These are phyloP conservation scores for Lactarius hengduanensis DNA, from an alignment of 768 basidiomycete species.

Conservation along the genomic window DNA sequence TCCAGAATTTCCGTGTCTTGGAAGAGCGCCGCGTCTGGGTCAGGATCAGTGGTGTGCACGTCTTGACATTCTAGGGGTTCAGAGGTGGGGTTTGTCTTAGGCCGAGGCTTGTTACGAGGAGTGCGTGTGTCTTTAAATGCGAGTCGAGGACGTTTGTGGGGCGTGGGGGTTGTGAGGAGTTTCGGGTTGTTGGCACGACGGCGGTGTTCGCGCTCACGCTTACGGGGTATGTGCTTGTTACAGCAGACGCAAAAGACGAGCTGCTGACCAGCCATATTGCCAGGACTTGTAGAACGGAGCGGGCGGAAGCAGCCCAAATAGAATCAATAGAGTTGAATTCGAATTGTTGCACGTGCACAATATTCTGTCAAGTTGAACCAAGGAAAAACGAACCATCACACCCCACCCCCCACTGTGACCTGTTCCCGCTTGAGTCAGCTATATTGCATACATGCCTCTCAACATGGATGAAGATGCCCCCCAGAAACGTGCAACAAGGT, in stretches of 20 bases:
- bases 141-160: background rate
- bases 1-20: background rate
- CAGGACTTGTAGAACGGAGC: background rate
- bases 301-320: background rate
- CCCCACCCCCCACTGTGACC: too few species aligned
- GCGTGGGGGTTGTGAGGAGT: background rate
- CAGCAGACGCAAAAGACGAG: background rate
- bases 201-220: background rate
- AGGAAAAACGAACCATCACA: background rate
- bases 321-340: background rate
- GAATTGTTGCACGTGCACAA: background rate
- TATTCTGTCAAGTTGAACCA: background rate
- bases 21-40: background rate
- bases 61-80: background rate
- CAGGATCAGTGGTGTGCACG: background rate
- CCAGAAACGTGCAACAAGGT: too few species aligned
- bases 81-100: background rate
- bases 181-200: background rate
- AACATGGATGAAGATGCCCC: too few species aligned
- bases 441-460: too few species aligned
- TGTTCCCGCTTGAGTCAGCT: too few species aligned
- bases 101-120: background rate
- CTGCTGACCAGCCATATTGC: background rate
- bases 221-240: background rate
- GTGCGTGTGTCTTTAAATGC: background rate